Conservation (phyloP, 306 rosid species). For the Lotus japonicus region DNA sequence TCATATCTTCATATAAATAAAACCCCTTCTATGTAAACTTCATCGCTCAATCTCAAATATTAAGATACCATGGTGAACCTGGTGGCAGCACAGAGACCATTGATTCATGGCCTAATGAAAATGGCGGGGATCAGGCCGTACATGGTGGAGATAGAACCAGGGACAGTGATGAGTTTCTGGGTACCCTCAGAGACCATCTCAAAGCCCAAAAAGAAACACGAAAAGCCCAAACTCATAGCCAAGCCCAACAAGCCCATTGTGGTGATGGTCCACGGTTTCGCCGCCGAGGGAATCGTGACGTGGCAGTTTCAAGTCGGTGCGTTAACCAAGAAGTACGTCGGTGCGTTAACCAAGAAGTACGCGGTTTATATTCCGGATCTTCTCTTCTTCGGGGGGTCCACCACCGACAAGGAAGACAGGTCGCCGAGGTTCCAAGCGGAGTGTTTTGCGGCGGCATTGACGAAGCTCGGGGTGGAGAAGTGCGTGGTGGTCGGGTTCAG, state of each 20-base stretch:
- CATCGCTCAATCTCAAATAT: not conserved
- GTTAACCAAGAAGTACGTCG: too few species aligned
- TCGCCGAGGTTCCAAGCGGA: constrained; percentile 63
- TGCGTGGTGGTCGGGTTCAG: constrained; percentile 71
- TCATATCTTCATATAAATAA: not conserved
- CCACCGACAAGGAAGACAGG: constrained; percentile 41
- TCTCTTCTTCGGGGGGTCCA: constrained; percentile 69
- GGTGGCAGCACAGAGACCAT: constrained; percentile 62
- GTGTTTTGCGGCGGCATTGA: constrained; percentile 51
- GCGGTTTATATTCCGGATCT: constrained; percentile 84
- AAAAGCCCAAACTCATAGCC: not conserved
- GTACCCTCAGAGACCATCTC: constrained; percentile 53
- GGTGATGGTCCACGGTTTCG: constrained; percentile 76
- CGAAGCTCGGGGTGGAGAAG: constrained; percentile 70
- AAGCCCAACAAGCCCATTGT: constrained; percentile 60
- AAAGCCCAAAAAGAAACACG: constrained; percentile 36
- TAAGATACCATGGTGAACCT: constrained; percentile 83
- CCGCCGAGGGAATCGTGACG: constrained; percentile 78
- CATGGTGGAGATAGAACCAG: constrained; percentile 68
- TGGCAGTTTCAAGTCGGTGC: constrained; percentile 95
- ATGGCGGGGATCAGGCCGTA: constrained; percentile 75
- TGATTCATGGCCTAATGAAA: constrained; percentile 65
- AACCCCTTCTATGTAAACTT: too few species aligned
- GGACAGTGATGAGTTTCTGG: constrained; percentile 79
- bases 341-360: constrained; percentile 56